Percentiles rank a stretch among this genome's conserved stretches.
Evolutionary conservation across 2,329 filamentous ascomycete genomes (phyloP).

Genomic region (Aspergillus novofumigatus): DNA sequence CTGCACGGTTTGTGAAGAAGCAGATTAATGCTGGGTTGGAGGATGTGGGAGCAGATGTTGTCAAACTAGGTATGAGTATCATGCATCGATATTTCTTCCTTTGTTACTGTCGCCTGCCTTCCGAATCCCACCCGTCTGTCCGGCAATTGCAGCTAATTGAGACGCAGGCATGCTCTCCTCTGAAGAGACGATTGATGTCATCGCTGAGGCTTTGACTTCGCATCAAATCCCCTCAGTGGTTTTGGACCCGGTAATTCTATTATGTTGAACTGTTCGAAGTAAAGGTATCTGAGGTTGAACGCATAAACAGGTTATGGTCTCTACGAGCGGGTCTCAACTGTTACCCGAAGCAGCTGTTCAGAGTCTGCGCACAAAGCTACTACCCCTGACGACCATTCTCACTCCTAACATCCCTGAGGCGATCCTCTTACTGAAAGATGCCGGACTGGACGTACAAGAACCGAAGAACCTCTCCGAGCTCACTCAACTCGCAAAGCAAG

Average conservation of each 20-base stretch:
- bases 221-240: slow-evolving; percentile 59
- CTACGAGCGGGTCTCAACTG: slow-evolving; percentile 46
- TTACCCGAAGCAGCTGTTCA: slow-evolving; percentile 42
- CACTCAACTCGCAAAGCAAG: slow-evolving; percentile 60
- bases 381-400: slow-evolving; percentile 43
- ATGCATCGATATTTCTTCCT: not conserved
- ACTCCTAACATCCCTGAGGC: slow-evolving; percentile 50
- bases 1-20: slow-evolving; percentile 72
- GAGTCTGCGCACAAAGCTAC: slow-evolving; percentile 36
- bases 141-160: not conserved
- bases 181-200: slow-evolving; percentile 62
- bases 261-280: not conserved
- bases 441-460: slow-evolving; percentile 36
- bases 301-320: slow-evolving; percentile 72
- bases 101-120: not conserved
- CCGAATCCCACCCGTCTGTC: not conserved
- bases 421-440: slow-evolving; percentile 40
- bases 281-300: slow-evolving; percentile 10
- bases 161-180: slow-evolving; percentile 74
- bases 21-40: slow-evolving; percentile 81
- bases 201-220: slow-evolving; percentile 60
- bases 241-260: slow-evolving; percentile 64
- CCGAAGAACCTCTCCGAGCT: slow-evolving; percentile 62
- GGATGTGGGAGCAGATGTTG: slow-evolving; percentile 82
- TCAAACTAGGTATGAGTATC: slow-evolving; percentile 70